Evolutionary conservation across 495 filamentous ascomycete genomes (phyloP).

Genomic region (Choiromyces venosus): DNA sequence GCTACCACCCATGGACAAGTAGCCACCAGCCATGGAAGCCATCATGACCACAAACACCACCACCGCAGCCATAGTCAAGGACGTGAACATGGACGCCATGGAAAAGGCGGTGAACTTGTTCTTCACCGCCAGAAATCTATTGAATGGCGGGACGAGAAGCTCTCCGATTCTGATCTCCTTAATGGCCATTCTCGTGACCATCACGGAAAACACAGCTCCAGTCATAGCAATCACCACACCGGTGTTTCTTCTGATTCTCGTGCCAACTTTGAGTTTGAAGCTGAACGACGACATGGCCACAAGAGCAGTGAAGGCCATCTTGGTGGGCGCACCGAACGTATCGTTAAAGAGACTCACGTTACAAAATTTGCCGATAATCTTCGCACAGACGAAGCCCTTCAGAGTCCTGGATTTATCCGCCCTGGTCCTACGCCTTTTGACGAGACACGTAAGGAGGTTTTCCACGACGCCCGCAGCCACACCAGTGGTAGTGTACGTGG

Average conservation of each 20-base stretch:
- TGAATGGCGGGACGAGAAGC: not conserved
- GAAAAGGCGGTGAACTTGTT: not conserved
- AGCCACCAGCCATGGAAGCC: not conserved
- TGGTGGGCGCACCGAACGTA: slow-evolving; percentile 11
- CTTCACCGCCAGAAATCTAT: not conserved
- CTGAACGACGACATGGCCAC: slow-evolving; percentile 7
- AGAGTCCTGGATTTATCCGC: not conserved
- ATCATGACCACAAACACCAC: slow-evolving; percentile 8
- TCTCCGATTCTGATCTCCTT: not conserved
- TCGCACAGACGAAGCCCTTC: not conserved
- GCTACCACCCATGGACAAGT: not conserved
- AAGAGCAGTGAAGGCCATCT: not conserved
- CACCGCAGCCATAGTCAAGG: slow-evolving; percentile 10
- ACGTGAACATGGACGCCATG: slow-evolving; percentile 4
- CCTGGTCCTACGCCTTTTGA: not conserved
- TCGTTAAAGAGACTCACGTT: slow-evolving; percentile 20
- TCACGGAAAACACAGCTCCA: not conserved
- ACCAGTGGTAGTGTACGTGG: slow-evolving; percentile 4
- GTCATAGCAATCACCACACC: not conserved
- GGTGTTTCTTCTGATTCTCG: slow-evolving; percentile 15
- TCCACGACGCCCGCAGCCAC: slow-evolving; percentile 9
- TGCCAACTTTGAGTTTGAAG: slow-evolving; percentile 17
- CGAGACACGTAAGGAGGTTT: not conserved
- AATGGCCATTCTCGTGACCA: not conserved
- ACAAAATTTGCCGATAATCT: slow-evolving; percentile 15